Evolutionary conservation across 352 stramenopile genomes (phyloP), one percentile per base, ranked within the genome.

Genomic region (Phytopythium delawarense): DNA sequence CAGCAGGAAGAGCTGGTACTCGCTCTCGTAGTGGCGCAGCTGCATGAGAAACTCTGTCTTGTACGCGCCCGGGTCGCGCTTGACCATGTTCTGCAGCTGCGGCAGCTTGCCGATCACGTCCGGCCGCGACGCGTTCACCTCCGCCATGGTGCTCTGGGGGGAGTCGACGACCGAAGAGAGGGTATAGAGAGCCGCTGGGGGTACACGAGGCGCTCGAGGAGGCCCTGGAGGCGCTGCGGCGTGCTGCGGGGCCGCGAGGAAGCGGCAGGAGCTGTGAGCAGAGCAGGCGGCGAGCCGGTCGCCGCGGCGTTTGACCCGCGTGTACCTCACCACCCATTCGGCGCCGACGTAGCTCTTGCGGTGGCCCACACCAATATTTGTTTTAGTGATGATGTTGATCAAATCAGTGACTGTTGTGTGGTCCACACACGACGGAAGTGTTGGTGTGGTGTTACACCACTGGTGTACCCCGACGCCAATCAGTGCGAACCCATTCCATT

Each of bases 21-120:
- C 91, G 65, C 91, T 98, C 72, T 98, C 79, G 65, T 98, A 98
- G 75, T 98, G 96, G 40, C 92, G 92, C 57, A 96, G 62, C 79
- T 99, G 97, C 75, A 98, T 97, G 69, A 98, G 83, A 77, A 99
- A 99, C 80, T 99, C 98, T 59, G 96, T 94, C 55, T 87, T 81
- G 82, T 99, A 99, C 56, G 88, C 94, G 46, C 84, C 65, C 11
- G 97, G 96, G 74, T 99, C 97, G 35, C 98, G 91, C 82, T 99
- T 99, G 40, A 99, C 96, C 68, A 99, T 92, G 82, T 99, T 99
- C 85, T 99, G 97, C 52, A 99, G 84, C 80, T 98, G 94, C 60
- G 96, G 91, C 50, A 98, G 78, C 80, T 96, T 95, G 71, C 80
- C 84, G 69, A 94, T 89, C 81, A 95, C 82, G 77, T 96, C 85